phyloP scores from a whole-genome alignment of 2,329 filamentous ascomycete species.

The Alternaria hordeiaustralica region DNA sequence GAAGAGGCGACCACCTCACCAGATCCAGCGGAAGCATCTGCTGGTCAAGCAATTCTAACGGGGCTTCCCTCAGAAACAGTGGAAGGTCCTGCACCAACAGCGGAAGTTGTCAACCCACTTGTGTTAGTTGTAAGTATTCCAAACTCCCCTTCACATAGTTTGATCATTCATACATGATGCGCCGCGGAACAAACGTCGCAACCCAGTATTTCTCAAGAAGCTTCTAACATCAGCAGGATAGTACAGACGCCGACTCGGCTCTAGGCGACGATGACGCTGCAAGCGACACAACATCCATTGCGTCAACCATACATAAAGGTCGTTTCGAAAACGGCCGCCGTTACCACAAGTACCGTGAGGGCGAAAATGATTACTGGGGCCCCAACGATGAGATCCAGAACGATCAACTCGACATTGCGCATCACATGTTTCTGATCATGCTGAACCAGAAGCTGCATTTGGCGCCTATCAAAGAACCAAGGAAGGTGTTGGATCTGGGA shows the following conservation, averaged over 20 bases:
- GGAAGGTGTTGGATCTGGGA: constrained; percentile 31
- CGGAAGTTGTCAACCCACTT: constrained; percentile 17
- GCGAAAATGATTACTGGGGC: constrained; percentile 41
- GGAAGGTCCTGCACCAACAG: constrained; percentile 9
- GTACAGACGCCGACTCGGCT: constrained; percentile 26
- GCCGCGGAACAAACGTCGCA: background rate
- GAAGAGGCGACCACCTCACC: background rate
- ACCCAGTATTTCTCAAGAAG: background rate
- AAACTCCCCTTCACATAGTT: background rate
- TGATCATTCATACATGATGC: background rate
- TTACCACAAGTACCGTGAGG: constrained; percentile 42
- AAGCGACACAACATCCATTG: constrained; percentile 41
- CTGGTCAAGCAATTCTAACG: background rate
- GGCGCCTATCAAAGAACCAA: constrained; percentile 29
- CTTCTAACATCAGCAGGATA: constrained; percentile 5
- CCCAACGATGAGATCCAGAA: constrained; percentile 41
- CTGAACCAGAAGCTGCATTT: constrained; percentile 32
- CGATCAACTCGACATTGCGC: constrained; percentile 37
- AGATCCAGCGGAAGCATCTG: background rate
- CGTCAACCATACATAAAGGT: constrained; percentile 38
- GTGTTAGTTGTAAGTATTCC: constrained; percentile 14
- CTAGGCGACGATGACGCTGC: constrained; percentile 12
- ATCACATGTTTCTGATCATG: constrained; percentile 34
- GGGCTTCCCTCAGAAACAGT: constrained; percentile 1
- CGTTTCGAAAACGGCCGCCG: constrained; percentile 43